Conservation (phyloP, 352 stramenopile species). For the Phytophthora sp. region DNA sequence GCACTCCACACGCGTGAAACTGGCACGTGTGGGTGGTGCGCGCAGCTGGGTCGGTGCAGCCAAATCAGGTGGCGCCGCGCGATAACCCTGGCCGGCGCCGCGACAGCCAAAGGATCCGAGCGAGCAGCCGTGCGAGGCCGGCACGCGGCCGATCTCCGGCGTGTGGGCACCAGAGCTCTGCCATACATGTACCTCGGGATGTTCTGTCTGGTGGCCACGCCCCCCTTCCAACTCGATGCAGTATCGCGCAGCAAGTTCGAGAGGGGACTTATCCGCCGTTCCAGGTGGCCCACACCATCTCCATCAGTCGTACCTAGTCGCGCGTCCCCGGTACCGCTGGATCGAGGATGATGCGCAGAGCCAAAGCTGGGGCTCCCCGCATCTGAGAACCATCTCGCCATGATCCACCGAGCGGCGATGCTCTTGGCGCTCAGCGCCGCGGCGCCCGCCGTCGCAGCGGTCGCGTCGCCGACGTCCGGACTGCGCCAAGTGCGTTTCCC, state of each 20-base stretch:
- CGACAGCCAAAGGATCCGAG: slow-evolving; percentile 1
- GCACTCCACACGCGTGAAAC: slow-evolving; percentile 21
- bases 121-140: slow-evolving; percentile 6
- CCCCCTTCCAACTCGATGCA: background rate
- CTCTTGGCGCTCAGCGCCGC: slow-evolving; percentile 11
- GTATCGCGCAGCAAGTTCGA: slow-evolving; percentile 2
- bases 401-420: slow-evolving; percentile 3
- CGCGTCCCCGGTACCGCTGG: background rate
- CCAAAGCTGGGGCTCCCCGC: no score
- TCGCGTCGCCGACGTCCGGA: slow-evolving; percentile 16
- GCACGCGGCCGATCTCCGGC: background rate
- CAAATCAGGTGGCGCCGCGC: slow-evolving; percentile 17
- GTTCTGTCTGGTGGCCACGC: no score
- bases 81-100: slow-evolving; percentile 3
- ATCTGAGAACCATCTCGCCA: slow-evolving; percentile 5
- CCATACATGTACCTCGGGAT: no score
- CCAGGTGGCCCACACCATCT: slow-evolving; percentile 14
- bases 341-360: no score
- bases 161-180: background rate
- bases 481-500: slow-evolving; percentile 36
- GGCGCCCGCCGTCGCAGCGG: background rate
- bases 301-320: background rate
- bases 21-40: slow-evolving; percentile 19
- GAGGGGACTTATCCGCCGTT: slow-evolving; percentile 4
- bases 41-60: slow-evolving; percentile 20